These are phyloP conservation scores for Aureobasidium sp. DNA, from an alignment of 2,329 filamentous ascomycete genomes.

Conservation along the genomic window DNA sequence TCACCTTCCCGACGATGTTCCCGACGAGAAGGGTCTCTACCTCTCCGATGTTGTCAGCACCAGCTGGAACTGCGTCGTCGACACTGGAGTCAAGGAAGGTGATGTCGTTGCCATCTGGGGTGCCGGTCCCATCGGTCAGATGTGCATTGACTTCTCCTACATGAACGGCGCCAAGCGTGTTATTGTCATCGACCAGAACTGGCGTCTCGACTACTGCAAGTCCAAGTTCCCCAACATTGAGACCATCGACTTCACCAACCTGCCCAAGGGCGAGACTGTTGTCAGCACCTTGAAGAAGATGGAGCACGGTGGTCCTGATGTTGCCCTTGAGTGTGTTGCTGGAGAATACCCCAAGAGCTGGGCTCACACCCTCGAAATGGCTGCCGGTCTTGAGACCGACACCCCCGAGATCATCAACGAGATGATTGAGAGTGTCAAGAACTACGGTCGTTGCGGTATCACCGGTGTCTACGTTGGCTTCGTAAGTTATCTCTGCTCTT, in stretches of 20 bases:
- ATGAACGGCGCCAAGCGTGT: slow-evolving; percentile 66
- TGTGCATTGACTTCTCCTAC: slow-evolving; percentile 59
- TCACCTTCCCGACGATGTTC: slow-evolving; percentile 66
- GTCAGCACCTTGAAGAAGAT: slow-evolving; percentile 66
- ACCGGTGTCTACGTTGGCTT: slow-evolving; percentile 62
- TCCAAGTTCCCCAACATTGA: slow-evolving; percentile 57
- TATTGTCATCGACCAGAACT: slow-evolving; percentile 70
- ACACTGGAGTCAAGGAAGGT: slow-evolving; percentile 69
- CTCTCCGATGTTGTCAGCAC: slow-evolving; percentile 75
- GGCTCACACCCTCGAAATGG: slow-evolving; percentile 51
- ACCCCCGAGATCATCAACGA: slow-evolving; percentile 75
- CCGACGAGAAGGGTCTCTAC: slow-evolving; percentile 76
- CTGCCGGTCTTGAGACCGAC: slow-evolving; percentile 69
- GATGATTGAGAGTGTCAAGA: slow-evolving; percentile 66
- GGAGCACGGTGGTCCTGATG: slow-evolving; percentile 65
- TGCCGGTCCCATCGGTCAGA: slow-evolving; percentile 79
- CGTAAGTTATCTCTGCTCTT: slow-evolving; percentile 29
- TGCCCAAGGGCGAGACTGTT: slow-evolving; percentile 51
- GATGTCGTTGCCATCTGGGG: slow-evolving; percentile 80
- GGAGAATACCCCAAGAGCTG: slow-evolving; percentile 56
- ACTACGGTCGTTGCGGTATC: slow-evolving; percentile 65
- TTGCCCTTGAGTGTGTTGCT: slow-evolving; percentile 59
- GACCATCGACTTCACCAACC: slow-evolving; percentile 59
- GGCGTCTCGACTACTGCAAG: slow-evolving; percentile 61
- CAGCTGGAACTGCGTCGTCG: slow-evolving; percentile 72